phyloP scores from a whole-genome alignment of 1,284 basidiomycete species.

The Pholiota adiposa region DNA sequence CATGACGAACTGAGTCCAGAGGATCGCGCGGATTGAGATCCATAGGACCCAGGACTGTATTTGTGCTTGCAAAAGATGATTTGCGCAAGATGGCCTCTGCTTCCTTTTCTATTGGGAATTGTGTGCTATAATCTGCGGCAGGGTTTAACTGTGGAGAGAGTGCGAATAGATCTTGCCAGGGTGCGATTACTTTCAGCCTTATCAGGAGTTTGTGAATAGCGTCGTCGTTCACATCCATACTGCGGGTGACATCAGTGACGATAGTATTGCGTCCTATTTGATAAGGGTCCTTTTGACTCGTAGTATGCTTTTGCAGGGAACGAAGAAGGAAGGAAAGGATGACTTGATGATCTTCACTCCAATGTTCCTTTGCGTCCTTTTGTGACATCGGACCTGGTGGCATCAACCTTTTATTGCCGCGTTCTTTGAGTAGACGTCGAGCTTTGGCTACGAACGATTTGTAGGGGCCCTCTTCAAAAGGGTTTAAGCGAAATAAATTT shows the following conservation, averaged over 20 bases:
- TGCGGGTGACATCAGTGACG: conserved; percentile 59
- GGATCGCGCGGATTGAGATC: conserved; percentile 64
- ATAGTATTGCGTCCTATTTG: conserved; percentile 57
- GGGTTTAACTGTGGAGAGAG: conserved; percentile 36
- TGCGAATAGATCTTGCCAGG: conserved; percentile 71
- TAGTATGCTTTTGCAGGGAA: conserved; percentile 62
- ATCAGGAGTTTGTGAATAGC: conserved; percentile 53
- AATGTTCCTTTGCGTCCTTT: conserved; percentile 40
- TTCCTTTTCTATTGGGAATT: conserved; percentile 27
- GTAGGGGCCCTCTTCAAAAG: conserved; percentile 47
- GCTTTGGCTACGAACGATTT: conserved; percentile 64
- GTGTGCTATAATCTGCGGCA: conserved; percentile 37
- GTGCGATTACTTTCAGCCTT: conserved; percentile 72
- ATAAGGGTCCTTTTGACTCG: conserved; percentile 71
- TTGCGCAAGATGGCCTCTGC: conserved; percentile 39
- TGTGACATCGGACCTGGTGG: conserved; percentile 40
- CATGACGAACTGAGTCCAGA: conserved; percentile 74
- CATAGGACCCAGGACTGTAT: conserved; percentile 50
- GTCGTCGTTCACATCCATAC: conserved; percentile 40
- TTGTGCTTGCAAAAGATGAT: conserved; percentile 28
- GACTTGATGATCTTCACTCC: conserved; percentile 60
- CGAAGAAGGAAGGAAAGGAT: conserved; percentile 72
- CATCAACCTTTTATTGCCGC: conserved; percentile 26
- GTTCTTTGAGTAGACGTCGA: conserved; percentile 43
- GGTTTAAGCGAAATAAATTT: conserved; percentile 25